phyloP scores from a whole-genome alignment of 805 yeast genomes.

The Ogataea angusta region DNA sequence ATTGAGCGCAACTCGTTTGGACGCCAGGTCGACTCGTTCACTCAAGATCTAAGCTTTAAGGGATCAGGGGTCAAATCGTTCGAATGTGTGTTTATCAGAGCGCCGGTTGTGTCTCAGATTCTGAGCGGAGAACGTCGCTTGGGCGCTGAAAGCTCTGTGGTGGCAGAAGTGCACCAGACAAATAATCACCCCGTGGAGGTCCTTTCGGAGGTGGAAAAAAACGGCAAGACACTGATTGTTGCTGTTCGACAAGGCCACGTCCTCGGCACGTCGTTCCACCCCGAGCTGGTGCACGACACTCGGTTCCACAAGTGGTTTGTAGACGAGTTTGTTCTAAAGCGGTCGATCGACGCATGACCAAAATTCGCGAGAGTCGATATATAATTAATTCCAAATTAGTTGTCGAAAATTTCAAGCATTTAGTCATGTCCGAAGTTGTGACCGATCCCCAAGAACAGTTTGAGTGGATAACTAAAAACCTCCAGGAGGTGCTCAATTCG shows the following conservation, averaged over 20 bases:
- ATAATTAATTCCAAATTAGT: not conserved
- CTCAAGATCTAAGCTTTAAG: slow-evolving; percentile 39
- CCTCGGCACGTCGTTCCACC: slow-evolving; percentile 78
- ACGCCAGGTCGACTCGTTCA: slow-evolving; percentile 68
- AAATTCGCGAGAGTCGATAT: no score
- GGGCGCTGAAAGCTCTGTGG: slow-evolving; percentile 3
- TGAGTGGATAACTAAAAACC: slow-evolving; percentile 73
- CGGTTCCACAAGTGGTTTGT: slow-evolving; percentile 72
- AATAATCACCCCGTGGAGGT: slow-evolving; percentile 38
- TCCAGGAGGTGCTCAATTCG: slow-evolving; percentile 88
- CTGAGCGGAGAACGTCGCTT: not conserved
- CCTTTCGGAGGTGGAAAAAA: slow-evolving; percentile 37
- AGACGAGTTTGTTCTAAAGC: slow-evolving; percentile 47
- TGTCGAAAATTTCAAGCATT: not conserved
- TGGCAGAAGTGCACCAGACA: slow-evolving; percentile 8
- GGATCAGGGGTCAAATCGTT: slow-evolving; percentile 27
- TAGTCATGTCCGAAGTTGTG: slow-evolving; percentile 20
- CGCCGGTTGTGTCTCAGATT: slow-evolving; percentile 54
- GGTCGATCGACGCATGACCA: slow-evolving; percentile 10
- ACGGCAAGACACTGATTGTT: slow-evolving; percentile 45
- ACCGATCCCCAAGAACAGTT: slow-evolving; percentile 59
- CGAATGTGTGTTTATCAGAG: slow-evolving; percentile 63
- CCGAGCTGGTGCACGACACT: slow-evolving; percentile 56
- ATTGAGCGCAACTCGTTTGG: slow-evolving; percentile 78
- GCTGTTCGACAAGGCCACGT: slow-evolving; percentile 69